Percentiles rank a stretch among this genome's conserved stretches.
Conservation (phyloP, 495 filamentous ascomycete species). For the Talaromyces wortmannii region DNA sequence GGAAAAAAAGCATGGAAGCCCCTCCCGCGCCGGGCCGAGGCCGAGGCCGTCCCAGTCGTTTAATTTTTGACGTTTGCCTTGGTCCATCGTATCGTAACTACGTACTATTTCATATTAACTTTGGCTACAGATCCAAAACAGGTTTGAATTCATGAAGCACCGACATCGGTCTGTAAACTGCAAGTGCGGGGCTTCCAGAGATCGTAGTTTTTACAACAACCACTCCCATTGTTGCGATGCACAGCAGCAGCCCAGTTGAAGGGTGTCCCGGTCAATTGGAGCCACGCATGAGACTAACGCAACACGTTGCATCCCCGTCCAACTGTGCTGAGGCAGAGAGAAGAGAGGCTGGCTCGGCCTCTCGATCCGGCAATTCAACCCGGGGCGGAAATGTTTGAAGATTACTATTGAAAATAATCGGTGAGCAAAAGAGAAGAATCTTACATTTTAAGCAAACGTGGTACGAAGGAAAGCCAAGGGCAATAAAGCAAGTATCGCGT, state of each 20-base stretch:
- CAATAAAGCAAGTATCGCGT: too few relatives aligned
- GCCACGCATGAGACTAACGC: slow-evolving; percentile 9
- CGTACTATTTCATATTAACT: too few relatives aligned
- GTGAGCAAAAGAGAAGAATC: too few relatives aligned
- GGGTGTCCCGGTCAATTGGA: slow-evolving; percentile 7
- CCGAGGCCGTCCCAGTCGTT: slow-evolving; percentile 1
- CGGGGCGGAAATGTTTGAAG: too few relatives aligned
- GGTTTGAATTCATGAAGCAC: background rate
- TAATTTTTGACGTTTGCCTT: background rate
- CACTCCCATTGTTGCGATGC: background rate
- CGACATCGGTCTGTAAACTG: background rate
- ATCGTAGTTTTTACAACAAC: background rate
- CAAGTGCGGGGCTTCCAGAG: background rate
- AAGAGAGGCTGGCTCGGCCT: background rate
- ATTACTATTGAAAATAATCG: too few relatives aligned
- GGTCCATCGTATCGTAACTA: background rate
- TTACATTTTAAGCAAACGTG: too few relatives aligned
- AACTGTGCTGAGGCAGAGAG: background rate
- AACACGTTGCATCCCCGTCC: background rate
- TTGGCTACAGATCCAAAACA: too few relatives aligned
- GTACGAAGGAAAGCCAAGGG: too few relatives aligned
- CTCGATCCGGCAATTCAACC: too few relatives aligned
- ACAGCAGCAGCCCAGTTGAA: background rate
- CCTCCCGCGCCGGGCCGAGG: slow-evolving; percentile 2
- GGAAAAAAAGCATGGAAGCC: background rate